These are phyloP conservation scores for Teratosphaeria epicoccoides DNA, from an alignment of 2,329 filamentous ascomycete species.

Conservation along the genomic window DNA sequence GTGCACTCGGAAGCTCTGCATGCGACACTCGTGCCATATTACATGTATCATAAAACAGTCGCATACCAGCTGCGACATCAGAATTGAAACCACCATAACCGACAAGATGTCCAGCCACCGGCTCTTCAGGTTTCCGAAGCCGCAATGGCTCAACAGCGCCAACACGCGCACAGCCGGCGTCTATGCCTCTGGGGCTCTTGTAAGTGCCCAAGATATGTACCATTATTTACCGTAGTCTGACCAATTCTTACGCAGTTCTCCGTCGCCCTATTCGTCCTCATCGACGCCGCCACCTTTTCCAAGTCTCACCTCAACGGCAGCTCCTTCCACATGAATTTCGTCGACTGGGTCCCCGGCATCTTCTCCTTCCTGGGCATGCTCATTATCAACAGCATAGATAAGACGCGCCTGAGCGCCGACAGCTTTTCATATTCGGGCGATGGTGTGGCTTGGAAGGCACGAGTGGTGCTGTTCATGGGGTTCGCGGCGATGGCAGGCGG, in stretches of 20 bases:
- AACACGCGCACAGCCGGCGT: constrained; percentile 54
- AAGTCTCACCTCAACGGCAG: constrained; percentile 52
- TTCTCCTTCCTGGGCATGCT: constrained; percentile 61
- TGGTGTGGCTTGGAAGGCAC: constrained; percentile 60
- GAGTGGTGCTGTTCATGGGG: constrained; percentile 57
- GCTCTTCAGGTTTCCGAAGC: constrained; percentile 58
- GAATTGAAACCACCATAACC: not conserved
- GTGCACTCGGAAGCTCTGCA: not conserved
- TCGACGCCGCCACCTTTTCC: constrained; percentile 56
- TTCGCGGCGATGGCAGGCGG: constrained; percentile 60
- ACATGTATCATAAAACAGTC: not conserved
- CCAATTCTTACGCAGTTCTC: constrained; percentile 45
- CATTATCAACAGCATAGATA: constrained; percentile 63
- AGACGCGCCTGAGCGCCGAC: constrained; percentile 53
- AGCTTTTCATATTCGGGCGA: constrained; percentile 52
- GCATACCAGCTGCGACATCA: not conserved
- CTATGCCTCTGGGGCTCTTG: constrained; percentile 55
- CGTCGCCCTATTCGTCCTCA: constrained; percentile 57
- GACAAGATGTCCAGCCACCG: constrained; percentile 30
- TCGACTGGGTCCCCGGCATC: constrained; percentile 63
- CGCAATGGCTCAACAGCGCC: constrained; percentile 56
- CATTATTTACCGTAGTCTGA: not conserved
- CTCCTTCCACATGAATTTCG: constrained; percentile 52
- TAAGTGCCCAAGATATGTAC: constrained; percentile 30
- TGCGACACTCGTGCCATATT: no score